Base-by-base conservation (phyloP, 2,329 filamentous ascomycete genomes). In the Diaporthe amygdali region DNA sequence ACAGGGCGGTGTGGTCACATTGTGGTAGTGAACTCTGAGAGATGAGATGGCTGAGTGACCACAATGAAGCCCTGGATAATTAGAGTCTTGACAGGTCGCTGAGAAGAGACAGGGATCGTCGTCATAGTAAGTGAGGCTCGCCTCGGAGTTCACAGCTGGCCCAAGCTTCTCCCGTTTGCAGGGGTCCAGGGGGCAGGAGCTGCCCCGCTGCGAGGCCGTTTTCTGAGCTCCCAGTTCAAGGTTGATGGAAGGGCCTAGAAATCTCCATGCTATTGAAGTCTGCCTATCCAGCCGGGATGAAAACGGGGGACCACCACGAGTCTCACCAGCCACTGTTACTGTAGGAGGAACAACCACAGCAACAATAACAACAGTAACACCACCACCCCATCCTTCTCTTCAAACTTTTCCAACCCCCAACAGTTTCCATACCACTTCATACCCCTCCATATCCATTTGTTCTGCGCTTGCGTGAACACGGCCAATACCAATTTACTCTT, bases 171-270 rank as follows among this genome's bases (percentile, higher is more conserved):
- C 52, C 30, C 10, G 39, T 7, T 39, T 30, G 27, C 66, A 46
- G 46, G 52, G 52, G 52, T 59, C 52, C 32, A 46, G 52, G 52
- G 66, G 56, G n/a, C 41, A 59, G 22, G 41, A 37, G 66, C 66
- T 68, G 66, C 66, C 66, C 66, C 66, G 66, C 66, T 27, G 41
- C 44, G 22, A 39, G 27, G 52, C 55, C 46, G 22, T 59, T 49
- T 59, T 59, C 66, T 68, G 66, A 68, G 51, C 66, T 56, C 66
- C 37, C 15, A 22, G 59, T 64, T 64, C 59, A 70, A 56, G 41
- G 47, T 46, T 56, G 56, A 69, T 71, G 70, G 70, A 71, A 71
- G 59, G 66, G 70, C 70, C 70, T 71, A 71, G 70, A 71, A 71
- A 69, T 51, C 70, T 71, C 70, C 56, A 71, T 41, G 49, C 54